phyloP scores from a whole-genome alignment of 208 protist genomes.

The Crithidia bombi region DNA sequence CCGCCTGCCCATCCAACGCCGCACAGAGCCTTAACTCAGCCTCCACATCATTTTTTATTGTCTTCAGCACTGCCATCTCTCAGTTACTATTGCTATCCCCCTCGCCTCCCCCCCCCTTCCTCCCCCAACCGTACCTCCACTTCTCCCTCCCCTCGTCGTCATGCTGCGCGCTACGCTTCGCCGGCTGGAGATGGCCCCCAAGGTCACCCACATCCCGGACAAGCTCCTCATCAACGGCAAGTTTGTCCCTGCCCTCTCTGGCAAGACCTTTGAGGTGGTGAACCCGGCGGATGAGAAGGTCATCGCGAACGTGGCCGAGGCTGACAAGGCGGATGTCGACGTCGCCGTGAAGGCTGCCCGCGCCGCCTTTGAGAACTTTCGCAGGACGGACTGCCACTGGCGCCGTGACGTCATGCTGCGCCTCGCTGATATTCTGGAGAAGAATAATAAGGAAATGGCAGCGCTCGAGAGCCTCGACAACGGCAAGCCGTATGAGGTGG shows the following conservation, averaged over 20 bases:
- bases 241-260: constrained; percentile 72
- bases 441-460: constrained; percentile 69
- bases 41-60: too few relatives aligned
- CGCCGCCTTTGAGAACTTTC: constrained; percentile 60
- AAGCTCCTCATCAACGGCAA: constrained; percentile 89
- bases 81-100: too few relatives aligned
- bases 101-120: too few relatives aligned
- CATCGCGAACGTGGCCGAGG: constrained; percentile 81
- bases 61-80: too few relatives aligned
- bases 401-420: constrained; percentile 72
- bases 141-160: background rate
- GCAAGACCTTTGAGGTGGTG: constrained; percentile 76
- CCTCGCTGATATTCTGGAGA: constrained; percentile 80
- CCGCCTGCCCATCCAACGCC: too few relatives aligned
- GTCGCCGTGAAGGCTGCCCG: constrained; percentile 79
- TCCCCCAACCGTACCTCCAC: too few relatives aligned
- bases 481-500: constrained; percentile 82
- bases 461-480: constrained; percentile 89
- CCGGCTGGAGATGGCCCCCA: constrained; percentile 28
- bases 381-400: constrained; percentile 43
- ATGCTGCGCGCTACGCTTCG: constrained; percentile 34
- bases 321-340: constrained; percentile 80
- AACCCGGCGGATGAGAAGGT: constrained; percentile 83
- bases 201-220: constrained; percentile 61
- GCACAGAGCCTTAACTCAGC: too few relatives aligned